Conservation (phyloP, 257 asterid genomes). For the Solanum virginianum region DNA sequence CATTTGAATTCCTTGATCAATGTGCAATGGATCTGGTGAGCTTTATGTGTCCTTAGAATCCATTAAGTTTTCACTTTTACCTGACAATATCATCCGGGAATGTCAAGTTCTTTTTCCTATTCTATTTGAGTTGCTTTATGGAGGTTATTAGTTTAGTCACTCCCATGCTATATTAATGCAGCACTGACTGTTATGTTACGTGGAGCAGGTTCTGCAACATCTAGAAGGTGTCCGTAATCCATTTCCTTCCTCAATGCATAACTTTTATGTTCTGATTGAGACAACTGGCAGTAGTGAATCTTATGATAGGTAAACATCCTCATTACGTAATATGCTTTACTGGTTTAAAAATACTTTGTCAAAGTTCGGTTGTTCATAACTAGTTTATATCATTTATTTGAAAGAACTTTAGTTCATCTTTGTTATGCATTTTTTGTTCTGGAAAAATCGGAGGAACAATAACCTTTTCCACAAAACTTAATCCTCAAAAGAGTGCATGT, state of each 20-base stretch:
- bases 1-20: constrained; percentile 85
- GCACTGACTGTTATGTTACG: not conserved
- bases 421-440: not conserved
- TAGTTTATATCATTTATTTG: not conserved
- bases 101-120: not conserved
- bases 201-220: constrained; percentile 75
- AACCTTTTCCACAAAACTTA: not conserved
- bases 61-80: not conserved
- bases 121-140: not conserved
- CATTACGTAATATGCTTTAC: constrained; percentile 2
- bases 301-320: constrained; percentile 75
- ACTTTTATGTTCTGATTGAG: constrained; percentile 87
- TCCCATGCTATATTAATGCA: not conserved
- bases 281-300: constrained; percentile 89
- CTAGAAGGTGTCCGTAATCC: constrained; percentile 95
- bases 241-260: constrained; percentile 68
- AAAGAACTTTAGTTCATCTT: not conserved
- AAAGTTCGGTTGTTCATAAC: not conserved
- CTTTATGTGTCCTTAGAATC: not conserved
- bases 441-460: not conserved
- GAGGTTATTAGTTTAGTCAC: not conserved
- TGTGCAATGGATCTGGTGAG: constrained; percentile 87
- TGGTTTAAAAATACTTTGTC: not conserved
- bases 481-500: not conserved
- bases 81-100: not conserved